Base-by-base conservation (phyloP, 2,329 filamentous ascomycete species). In the Colletotrichum costaricense region DNA sequence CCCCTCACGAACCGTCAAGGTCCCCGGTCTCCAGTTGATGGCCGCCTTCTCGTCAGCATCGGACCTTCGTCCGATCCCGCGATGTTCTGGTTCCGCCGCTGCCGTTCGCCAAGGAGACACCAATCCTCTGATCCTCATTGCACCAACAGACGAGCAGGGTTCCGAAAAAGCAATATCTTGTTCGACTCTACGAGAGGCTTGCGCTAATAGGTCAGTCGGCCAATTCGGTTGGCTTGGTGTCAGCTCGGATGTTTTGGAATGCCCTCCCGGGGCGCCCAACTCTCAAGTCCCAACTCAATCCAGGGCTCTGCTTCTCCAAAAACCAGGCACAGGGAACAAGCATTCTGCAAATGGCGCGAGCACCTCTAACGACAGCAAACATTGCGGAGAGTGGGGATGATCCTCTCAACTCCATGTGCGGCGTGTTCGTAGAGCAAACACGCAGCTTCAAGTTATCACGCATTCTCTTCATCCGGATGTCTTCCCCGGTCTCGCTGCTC, bases 271-370 rank as follows among this genome's bases (percentile, higher is more conserved):
- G 16, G 26, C 42, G 42, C 42, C 26, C 65, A 57, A 28, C 24
- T 49, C 42, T 8, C 59, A 49, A 33, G 24, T 33, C 14, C 24
- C 54, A 62, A 64, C 46, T 65, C 56, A 52, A 62, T 28, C 52
- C 67, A 58, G 67, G 38, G 55, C 62, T 71, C 60, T 49, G 26
- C 16, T 54, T 63, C 46, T 65, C 62, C 67, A 71, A 65, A 46
- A 52, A 54, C 67, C 67, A 62, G 71, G 71, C 67, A 63, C 67
- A 73, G 49, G 67, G 67, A 55, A 73, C 46, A 73, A 70, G 67
- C 60, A 52, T 65, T 62, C 54, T 62, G 38, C 26, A 38, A 5
- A 24, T 54, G 24, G 52, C 11, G 58, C 46, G 52, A 54, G 66
- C 59, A 69, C 22, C 22, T 52, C 22, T 59, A 49, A 28, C 26